phyloP scores from a whole-genome alignment of 2,329 filamentous ascomycete species.

The Teratosphaeria nubilosa region DNA sequence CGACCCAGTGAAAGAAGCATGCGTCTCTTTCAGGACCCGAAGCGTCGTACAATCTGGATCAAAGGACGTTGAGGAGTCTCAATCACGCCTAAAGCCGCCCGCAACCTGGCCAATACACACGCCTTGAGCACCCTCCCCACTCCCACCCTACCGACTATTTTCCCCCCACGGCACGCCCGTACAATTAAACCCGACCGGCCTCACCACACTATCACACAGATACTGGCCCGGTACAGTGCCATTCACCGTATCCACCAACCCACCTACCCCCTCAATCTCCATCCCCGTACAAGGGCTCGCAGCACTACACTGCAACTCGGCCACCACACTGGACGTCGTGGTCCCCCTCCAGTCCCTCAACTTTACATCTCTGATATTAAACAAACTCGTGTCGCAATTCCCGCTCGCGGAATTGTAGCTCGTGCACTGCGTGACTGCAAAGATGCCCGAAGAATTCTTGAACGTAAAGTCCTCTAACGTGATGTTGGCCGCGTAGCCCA shows the following conservation, averaged over 20 bases:
- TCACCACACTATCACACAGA: background rate
- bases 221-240: background rate
- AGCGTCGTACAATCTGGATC: background rate
- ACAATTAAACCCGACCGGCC: background rate
- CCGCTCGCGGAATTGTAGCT: slow-evolving; percentile 14
- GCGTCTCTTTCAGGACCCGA: too few relatives aligned
- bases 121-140: background rate
- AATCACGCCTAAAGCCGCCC: background rate
- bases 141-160: background rate
- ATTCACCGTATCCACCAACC: background rate
- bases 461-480: slow-evolving; percentile 25
- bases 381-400: slow-evolving; percentile 12
- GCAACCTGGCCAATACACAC: background rate
- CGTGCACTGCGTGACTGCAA: slow-evolving; percentile 22
- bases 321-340: background rate
- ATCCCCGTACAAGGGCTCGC: background rate
- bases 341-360: background rate
- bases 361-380: background rate
- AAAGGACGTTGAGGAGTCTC: background rate
- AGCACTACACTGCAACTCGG: slow-evolving; percentile 21
- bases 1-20: too few relatives aligned
- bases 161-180: background rate
- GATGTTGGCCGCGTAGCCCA: slow-evolving; percentile 34
- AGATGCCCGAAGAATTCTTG: slow-evolving; percentile 11
- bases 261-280: background rate